A percentile compares a stretch with the other conserved stretches of the same genome.
Conservation (phyloP, 805 yeast species). For the Candida peoriensis region DNA sequence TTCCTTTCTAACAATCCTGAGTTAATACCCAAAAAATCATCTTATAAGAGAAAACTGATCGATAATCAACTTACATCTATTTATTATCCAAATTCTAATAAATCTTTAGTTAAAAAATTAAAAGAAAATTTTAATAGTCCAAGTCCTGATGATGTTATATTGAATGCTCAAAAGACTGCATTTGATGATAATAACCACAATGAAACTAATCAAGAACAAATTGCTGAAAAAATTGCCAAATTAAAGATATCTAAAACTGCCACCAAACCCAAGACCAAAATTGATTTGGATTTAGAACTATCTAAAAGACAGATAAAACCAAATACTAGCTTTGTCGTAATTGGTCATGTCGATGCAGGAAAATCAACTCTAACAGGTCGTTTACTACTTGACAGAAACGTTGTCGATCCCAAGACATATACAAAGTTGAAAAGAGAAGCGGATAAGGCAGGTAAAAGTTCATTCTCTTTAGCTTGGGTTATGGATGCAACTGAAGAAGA, state of each 20-base stretch:
- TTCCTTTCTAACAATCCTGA: neutral
- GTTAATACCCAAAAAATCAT: neutral
- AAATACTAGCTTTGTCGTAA: slow-evolving; percentile 98
- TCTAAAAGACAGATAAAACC: slow-evolving; percentile 79
- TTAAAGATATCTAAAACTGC: slow-evolving; percentile 16
- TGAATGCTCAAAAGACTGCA: slow-evolving; percentile 51
- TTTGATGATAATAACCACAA: slow-evolving; percentile 32
- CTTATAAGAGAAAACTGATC: slow-evolving; percentile 19
- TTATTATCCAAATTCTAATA: slow-evolving; percentile 33
- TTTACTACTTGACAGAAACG: slow-evolving; percentile 95
- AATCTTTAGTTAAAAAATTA: slow-evolving; percentile 31
- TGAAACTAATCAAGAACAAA: too few relatives aligned
- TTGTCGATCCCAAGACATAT: slow-evolving; percentile 93
- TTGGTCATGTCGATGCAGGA: slow-evolving; percentile 99
- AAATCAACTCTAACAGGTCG: slow-evolving; percentile 98
- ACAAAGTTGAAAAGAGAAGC: slow-evolving; percentile 98
- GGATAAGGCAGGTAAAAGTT: slow-evolving; percentile 95
- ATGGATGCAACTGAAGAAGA: slow-evolving; percentile 94
- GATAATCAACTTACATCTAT: slow-evolving; percentile 26
- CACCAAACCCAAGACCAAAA: slow-evolving; percentile 21
- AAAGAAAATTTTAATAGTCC: slow-evolving; percentile 56
- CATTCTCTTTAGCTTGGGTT: slow-evolving; percentile 98
- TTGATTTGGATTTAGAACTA: slow-evolving; percentile 21
- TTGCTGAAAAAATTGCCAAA: slow-evolving; percentile 17
- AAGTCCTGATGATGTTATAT: slow-evolving; percentile 77